A percentile compares a stretch with the other conserved stretches of the same genome.
Evolutionary conservation across 108 stramenopile genomes (phyloP).

Genomic region (Nitzschia inconspicua): DNA sequence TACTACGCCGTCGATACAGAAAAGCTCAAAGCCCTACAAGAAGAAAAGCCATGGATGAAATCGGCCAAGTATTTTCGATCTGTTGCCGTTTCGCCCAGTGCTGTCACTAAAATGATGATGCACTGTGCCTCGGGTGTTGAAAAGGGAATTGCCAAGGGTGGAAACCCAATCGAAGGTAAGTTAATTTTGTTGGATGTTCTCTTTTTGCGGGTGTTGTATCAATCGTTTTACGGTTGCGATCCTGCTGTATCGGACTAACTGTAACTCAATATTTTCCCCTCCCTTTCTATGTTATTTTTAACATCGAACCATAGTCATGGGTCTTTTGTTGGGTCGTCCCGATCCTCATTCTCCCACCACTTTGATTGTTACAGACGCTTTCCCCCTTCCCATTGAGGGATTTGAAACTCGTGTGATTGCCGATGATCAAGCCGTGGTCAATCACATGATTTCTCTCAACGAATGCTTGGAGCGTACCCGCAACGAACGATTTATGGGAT

Average conservation of each 20-base stretch:
- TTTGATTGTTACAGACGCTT: slow-evolving; percentile 92
- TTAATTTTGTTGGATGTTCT: not conserved
- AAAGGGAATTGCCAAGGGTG: slow-evolving; percentile 89
- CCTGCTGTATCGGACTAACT: not conserved
- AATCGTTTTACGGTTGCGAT: not conserved
- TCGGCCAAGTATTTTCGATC: slow-evolving; percentile 61
- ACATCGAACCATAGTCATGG: slow-evolving; percentile 71
- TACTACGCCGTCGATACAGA: slow-evolving; percentile 47
- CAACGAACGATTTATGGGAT: slow-evolving; percentile 89
- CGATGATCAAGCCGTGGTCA: slow-evolving; percentile 91
- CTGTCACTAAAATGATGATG: slow-evolving; percentile 88
- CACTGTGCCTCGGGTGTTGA: slow-evolving; percentile 97
- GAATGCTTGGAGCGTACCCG: slow-evolving; percentile 91
- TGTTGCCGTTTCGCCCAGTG: slow-evolving; percentile 67
- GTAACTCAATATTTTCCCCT: not conserved
- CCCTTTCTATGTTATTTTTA: not conserved
- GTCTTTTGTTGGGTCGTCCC: slow-evolving; percentile 82
- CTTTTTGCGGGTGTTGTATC: not conserved
- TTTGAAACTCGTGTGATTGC: slow-evolving; percentile 95
- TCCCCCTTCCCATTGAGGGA: slow-evolving; percentile 97
- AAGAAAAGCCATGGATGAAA: slow-evolving; percentile 62
- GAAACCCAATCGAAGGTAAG: slow-evolving; percentile 85
- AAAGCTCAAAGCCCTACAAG: slow-evolving; percentile 43
- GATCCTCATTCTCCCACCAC: slow-evolving; percentile 59
- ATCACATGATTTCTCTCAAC: slow-evolving; percentile 96